These are phyloP conservation scores for Penicillium paradoxum DNA, from an alignment of 495 filamentous ascomycete genomes.

Conservation along the genomic window DNA sequence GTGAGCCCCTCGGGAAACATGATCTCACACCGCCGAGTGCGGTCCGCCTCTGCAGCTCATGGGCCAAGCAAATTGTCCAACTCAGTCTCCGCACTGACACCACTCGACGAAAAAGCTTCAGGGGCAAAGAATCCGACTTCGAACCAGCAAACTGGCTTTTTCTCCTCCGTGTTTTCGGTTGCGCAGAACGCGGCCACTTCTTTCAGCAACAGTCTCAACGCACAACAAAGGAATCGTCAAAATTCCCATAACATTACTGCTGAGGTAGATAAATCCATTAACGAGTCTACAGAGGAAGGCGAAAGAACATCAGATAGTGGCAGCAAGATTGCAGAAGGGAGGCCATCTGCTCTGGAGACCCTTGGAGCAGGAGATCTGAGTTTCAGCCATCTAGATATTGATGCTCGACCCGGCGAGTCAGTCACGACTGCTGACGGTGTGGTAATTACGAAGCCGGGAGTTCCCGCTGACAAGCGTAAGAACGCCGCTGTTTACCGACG, in stretches of 20 bases:
- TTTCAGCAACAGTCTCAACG: slow-evolving; percentile 76
- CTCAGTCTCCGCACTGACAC: slow-evolving; percentile 67
- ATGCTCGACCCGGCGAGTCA: slow-evolving; percentile 34
- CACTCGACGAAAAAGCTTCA: slow-evolving; percentile 58
- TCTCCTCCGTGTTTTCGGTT: slow-evolving; percentile 85
- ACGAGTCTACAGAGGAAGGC: slow-evolving; percentile 23
- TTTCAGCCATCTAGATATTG: slow-evolving; percentile 66
- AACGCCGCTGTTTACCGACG: slow-evolving; percentile 35
- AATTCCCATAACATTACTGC: slow-evolving; percentile 20
- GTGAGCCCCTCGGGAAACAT: slow-evolving; percentile 61
- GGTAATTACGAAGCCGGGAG: slow-evolving; percentile 38
- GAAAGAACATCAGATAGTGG: slow-evolving; percentile 12
- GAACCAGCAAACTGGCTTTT: slow-evolving; percentile 65
- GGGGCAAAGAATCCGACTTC: slow-evolving; percentile 29
- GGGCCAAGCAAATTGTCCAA: slow-evolving; percentile 89
- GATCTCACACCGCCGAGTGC: slow-evolving; percentile 67
- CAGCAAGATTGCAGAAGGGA: slow-evolving; percentile 44
- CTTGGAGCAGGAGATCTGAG: slow-evolving; percentile 84
- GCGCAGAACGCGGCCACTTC: slow-evolving; percentile 92
- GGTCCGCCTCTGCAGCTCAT: slow-evolving; percentile 60
- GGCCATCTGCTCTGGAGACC: slow-evolving; percentile 79
- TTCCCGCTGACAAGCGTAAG: slow-evolving; percentile 32
- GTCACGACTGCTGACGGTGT: slow-evolving; percentile 36
- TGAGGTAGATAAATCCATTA: slow-evolving; percentile 23
- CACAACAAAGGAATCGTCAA: slow-evolving; percentile 36